phyloP scores from a whole-genome alignment of 345 rosid genomes.

The Ceriops tagal region DNA sequence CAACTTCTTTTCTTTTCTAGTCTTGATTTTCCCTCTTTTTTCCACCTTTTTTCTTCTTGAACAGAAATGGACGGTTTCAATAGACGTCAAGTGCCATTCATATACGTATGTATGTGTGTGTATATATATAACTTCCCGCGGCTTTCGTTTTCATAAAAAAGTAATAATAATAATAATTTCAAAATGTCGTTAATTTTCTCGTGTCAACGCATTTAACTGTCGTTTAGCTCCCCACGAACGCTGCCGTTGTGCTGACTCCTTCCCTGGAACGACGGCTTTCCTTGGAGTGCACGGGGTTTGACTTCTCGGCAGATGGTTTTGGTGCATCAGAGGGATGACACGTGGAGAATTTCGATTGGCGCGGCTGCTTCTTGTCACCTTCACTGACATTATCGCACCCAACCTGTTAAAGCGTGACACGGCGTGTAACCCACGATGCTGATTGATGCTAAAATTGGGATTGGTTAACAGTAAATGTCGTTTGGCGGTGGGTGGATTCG shows the following conservation, averaged over 20 bases:
- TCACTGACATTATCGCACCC: background rate
- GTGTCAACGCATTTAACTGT: background rate
- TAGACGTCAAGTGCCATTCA: background rate
- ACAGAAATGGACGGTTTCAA: background rate
- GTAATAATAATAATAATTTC: background rate
- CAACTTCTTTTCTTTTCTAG: background rate
- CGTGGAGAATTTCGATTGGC: background rate
- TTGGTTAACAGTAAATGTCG: no score
- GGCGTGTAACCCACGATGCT: background rate
- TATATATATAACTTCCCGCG: constrained; percentile 7
- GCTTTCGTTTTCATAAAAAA: constrained; percentile 4
- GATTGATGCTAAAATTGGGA: background rate
- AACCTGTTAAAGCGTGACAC: background rate
- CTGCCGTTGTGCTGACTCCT: background rate
- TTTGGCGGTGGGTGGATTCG: no score
- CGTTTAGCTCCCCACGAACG: background rate
- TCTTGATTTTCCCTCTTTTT: background rate
- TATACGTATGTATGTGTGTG: no score
- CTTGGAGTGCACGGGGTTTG: no score
- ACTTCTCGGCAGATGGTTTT: background rate
- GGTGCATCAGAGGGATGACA: background rate
- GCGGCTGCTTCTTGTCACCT: background rate
- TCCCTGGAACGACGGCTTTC: no score
- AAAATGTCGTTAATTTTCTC: background rate
- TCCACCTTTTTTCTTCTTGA: background rate